Percentiles rank a stretch among this genome's conserved stretches.
Conservation (phyloP, 2,329 filamentous ascomycete species). For the Stagonosporopsis vannaccii region DNA sequence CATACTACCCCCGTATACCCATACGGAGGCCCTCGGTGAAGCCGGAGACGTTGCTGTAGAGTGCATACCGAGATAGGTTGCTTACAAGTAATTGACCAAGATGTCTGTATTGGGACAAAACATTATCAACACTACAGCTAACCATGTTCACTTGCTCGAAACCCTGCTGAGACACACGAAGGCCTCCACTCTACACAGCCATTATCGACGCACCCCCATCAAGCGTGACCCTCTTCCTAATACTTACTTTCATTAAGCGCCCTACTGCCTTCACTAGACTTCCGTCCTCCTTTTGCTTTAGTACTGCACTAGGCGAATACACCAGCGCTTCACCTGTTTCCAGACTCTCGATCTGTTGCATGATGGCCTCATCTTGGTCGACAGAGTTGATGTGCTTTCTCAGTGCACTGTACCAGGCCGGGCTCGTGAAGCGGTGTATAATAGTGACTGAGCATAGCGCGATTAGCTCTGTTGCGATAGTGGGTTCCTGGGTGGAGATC, state of each 20-base stretch:
- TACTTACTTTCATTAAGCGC: conserved; percentile 26
- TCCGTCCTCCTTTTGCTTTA: conserved; percentile 34
- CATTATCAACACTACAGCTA: too few species aligned
- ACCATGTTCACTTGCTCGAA: too few species aligned
- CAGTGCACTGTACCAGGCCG: conserved; percentile 65
- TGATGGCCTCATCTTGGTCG: conserved; percentile 38
- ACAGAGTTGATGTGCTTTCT: conserved; percentile 54
- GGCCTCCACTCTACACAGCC: conserved; percentile 58
- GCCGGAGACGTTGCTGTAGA: too few species aligned
- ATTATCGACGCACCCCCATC: conserved; percentile 63
- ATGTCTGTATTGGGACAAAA: too few species aligned
- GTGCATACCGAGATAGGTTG: too few species aligned
- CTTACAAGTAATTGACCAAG: too few species aligned
- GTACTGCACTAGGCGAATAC: conserved; percentile 57
- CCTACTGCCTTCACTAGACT: conserved; percentile 19
- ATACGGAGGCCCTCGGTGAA: background rate
- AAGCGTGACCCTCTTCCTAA: conserved; percentile 34
- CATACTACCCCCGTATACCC: background rate
- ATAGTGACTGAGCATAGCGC: conserved; percentile 76
- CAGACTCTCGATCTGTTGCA: conserved; percentile 58
- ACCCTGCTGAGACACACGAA: background rate
- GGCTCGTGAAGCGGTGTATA: conserved; percentile 74
- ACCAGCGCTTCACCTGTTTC: conserved; percentile 58
- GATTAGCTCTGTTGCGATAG: conserved; percentile 70
- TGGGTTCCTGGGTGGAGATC: conserved; percentile 80